Conservation (phyloP, 106 monocot species). For the Acorus gramineus region DNA sequence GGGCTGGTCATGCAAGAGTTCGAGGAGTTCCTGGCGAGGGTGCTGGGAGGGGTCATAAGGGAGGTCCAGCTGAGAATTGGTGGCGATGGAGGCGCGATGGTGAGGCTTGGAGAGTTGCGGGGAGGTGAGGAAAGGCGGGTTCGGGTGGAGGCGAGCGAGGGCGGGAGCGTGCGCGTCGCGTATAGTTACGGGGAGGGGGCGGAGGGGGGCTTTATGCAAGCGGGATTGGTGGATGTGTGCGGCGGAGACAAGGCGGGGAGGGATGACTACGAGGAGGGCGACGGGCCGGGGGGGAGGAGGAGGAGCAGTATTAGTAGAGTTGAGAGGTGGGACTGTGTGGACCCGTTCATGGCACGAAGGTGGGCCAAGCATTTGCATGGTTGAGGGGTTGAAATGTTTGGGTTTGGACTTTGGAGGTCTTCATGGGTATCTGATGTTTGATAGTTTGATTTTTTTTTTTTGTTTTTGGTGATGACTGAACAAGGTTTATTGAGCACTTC, state of each 20-base stretch:
- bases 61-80: conserved; percentile 55
- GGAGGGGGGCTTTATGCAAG: too few relatives aligned
- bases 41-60: conserved; percentile 59
- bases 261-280: not conserved
- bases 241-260: conserved; percentile 18
- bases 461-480: too few relatives aligned
- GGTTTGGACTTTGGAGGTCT: too few relatives aligned
- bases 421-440: too few relatives aligned
- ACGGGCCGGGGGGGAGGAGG: conserved; percentile 9
- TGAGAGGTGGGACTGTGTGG: conserved; percentile 67
- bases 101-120: conserved; percentile 21
- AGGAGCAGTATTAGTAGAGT: conserved; percentile 38
- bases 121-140: too few relatives aligned
- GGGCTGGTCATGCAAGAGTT: conserved; percentile 92
- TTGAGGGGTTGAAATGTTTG: too few relatives aligned
- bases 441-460: too few relatives aligned
- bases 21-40: conserved; percentile 56
- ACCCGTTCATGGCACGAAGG: conserved; percentile 87
- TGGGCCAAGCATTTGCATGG: conserved; percentile 97
- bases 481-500: too few relatives aligned
- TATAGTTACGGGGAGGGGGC: too few relatives aligned
- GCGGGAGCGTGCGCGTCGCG: too few relatives aligned
- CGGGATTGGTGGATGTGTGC: too few relatives aligned
- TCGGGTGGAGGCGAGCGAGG: too few relatives aligned
- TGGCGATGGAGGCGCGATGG: conserved; percentile 31